phyloP scores from a whole-genome alignment of 2,329 filamentous ascomycete species.

The Sarocladium brachiariae region DNA sequence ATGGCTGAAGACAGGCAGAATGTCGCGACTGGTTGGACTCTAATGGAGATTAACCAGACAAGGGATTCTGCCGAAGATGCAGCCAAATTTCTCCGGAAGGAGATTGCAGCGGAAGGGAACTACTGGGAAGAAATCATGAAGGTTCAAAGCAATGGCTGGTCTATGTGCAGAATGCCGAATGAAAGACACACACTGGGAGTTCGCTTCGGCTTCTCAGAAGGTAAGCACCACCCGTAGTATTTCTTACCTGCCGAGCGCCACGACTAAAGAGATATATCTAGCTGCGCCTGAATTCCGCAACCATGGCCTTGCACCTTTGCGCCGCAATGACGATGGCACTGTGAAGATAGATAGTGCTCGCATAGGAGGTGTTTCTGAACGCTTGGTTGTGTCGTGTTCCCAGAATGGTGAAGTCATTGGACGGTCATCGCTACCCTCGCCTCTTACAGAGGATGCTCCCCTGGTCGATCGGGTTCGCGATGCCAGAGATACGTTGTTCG shows the following conservation, averaged over 20 bases:
- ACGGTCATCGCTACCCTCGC: slow-evolving; percentile 42
- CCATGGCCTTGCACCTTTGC: slow-evolving; percentile 74
- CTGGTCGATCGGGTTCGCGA: slow-evolving; percentile 65
- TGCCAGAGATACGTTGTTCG: slow-evolving; percentile 71
- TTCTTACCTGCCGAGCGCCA: not conserved
- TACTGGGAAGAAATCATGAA: slow-evolving; percentile 86
- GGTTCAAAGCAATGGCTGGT: slow-evolving; percentile 81
- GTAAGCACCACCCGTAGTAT: too few species aligned
- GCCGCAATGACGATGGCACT: slow-evolving; percentile 65
- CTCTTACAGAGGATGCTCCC: slow-evolving; percentile 42
- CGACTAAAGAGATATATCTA: too few species aligned
- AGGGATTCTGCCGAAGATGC: slow-evolving; percentile 68
- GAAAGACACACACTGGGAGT: slow-evolving; percentile 73
- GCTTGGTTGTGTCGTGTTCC: slow-evolving; percentile 61
- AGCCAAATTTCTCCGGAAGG: slow-evolving; percentile 64
- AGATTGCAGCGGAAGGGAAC: slow-evolving; percentile 71
- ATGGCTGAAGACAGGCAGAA: slow-evolving; percentile 50
- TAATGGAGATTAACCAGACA: slow-evolving; percentile 68
- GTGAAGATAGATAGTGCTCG: slow-evolving; percentile 64
- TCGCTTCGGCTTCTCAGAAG: slow-evolving; percentile 81
- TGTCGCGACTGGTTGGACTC: slow-evolving; percentile 63
- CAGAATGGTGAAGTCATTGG: slow-evolving; percentile 53
- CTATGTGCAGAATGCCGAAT: slow-evolving; percentile 68
- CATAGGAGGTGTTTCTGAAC: slow-evolving; percentile 44
- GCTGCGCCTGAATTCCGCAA: slow-evolving; percentile 53